Conservation (phyloP, 1,284 basidiomycete species). For the Cryptococcus sp. region DNA sequence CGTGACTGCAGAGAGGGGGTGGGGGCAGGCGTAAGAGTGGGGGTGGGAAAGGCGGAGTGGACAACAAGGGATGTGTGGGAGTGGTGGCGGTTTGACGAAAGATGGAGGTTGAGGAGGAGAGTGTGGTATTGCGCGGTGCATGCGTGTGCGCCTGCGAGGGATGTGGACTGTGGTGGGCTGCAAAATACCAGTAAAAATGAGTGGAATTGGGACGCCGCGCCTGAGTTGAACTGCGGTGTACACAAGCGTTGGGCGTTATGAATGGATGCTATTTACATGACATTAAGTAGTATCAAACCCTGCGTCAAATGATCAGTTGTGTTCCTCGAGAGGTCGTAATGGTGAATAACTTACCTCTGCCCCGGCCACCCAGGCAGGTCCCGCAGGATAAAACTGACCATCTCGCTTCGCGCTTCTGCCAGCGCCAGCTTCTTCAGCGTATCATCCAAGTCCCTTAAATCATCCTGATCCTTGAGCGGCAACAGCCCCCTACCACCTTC, state of each 20-base stretch:
- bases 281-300: neutral
- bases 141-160: constrained; percentile 23
- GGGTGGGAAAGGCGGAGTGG: neutral
- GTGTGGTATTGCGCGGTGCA: constrained; percentile 27
- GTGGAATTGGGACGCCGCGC: neutral
- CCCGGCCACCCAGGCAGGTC: constrained; percentile 58
- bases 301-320: neutral
- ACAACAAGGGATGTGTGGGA: constrained; percentile 19
- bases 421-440: constrained; percentile 69
- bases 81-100: constrained; percentile 23
- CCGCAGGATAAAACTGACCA: constrained; percentile 76
- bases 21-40: neutral
- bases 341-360: constrained; percentile 5
- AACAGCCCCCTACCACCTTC: constrained; percentile 52
- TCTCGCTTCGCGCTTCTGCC: constrained; percentile 75
- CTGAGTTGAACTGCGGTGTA: neutral
- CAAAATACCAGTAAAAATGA: neutral
- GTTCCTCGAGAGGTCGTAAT: neutral
- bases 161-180: constrained; percentile 24
- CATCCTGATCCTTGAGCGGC: constrained; percentile 43
- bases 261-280: neutral
- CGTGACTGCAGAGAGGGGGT: neutral
- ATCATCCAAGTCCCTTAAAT: constrained; percentile 44
- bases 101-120: constrained; percentile 23
- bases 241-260: neutral